Base-by-base conservation (phyloP, 2,329 filamentous ascomycete species). In the Fusarium sp. region DNA sequence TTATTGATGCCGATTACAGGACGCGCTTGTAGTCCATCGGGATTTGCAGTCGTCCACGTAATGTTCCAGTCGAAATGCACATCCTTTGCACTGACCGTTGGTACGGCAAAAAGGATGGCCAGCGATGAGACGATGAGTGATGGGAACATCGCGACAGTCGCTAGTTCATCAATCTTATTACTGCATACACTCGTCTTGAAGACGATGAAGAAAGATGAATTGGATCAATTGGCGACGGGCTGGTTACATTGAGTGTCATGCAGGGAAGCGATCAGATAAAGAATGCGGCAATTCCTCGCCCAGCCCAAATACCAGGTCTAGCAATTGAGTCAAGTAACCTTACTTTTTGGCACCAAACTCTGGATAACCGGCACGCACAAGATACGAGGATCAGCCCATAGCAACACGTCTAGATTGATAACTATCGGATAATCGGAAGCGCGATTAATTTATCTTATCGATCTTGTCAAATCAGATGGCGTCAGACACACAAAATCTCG, bases 401-500 rank as follows among this genome's bases (percentile, higher is more conserved):
- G 17, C n/a, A 20, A 11, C 17, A 5, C n/a, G 18, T 4, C 24
- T 54, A 28, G 51, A 55, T 55, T 55, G 51, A 55, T 55, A 55
- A 55, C 8, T 28, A 18, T 50, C 55, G 55, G 55, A 36, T 50
- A 48, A n/a, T 58, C 55, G 41, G 55, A 32, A 48, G 24, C 28
- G 24, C 24, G n/a, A 50, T 26, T 26, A 32, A 34, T 50, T 50
- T 50, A 58, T 58, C 55, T 58, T 58, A 58, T 58, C 55, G 30
- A 58, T 58, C 55, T 58, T 36, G 55, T 50, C 55, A 58, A 58
- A 58, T 58, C 55, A 58, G 30, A 28, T 58, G 55, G n/a, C 18
- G 24, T 48, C 41, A 36, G 18, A 42, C 22, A 13, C 48, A 34
- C 22, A 12, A 17, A 7, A 22, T 48, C n/a, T 39, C 34, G 51